Evolutionary conservation across 306 rosid species (phyloP).

Genomic region (Rosa lucieae): DNA sequence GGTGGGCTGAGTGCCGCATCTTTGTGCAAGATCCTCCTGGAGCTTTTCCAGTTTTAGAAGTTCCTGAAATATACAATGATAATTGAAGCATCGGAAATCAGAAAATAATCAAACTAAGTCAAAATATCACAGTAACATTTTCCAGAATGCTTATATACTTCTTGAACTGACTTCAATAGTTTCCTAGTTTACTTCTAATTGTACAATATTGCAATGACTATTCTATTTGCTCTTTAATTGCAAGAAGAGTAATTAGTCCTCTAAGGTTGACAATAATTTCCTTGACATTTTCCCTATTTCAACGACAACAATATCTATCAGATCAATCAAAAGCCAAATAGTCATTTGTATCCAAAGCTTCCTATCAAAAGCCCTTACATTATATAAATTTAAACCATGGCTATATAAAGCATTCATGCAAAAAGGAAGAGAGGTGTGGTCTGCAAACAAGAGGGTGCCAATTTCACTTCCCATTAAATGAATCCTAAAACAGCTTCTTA

Average conservation of each 20-base stretch:
- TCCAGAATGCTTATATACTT: neutral
- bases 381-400: neutral
- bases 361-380: neutral
- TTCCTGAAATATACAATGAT: slow-evolving; percentile 52
- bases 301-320: neutral
- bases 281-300: neutral
- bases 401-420: too few species aligned
- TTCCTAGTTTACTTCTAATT: slow-evolving; percentile 8
- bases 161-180: neutral
- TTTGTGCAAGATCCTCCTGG: slow-evolving; percentile 66
- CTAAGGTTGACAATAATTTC: neutral
- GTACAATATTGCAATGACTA: neutral
- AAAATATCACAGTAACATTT: neutral
- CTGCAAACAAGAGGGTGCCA: too few species aligned
- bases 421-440: too few species aligned
- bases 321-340: neutral
- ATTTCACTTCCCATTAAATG: neutral
- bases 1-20: slow-evolving; percentile 73
- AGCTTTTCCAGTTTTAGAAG: slow-evolving; percentile 82
- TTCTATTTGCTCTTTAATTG: neutral
- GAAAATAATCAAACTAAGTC: neutral
- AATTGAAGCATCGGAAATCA: slow-evolving; percentile 33
- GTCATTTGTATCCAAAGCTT: neutral
- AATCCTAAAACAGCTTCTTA: neutral
- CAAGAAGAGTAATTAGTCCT: neutral